Evolutionary conservation across 2,329 filamentous ascomycete genomes (phyloP).

Genomic region (Fusarium odoratissimum): DNA sequence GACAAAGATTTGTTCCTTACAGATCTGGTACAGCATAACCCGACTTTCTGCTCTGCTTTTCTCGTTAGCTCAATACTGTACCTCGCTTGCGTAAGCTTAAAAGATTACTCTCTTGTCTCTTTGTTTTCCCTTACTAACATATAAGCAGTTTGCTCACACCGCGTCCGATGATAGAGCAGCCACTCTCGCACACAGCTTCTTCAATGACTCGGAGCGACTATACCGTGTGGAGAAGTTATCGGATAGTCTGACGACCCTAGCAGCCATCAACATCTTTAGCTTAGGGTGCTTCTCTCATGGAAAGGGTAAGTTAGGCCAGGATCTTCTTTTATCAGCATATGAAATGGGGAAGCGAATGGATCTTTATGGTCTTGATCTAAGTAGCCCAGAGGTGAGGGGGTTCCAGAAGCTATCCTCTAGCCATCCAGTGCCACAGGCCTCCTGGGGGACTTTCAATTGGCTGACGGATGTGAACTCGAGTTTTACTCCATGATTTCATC

Average conservation of each 20-base stretch:
- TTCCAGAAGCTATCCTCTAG: fast-evolving
- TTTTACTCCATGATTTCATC: neutral
- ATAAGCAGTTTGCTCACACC: fast-evolving
- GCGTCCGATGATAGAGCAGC: neutral
- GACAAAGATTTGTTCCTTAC: neutral
- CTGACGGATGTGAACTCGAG: neutral
- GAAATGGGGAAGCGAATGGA: neutral
- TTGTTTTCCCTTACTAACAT: neutral
- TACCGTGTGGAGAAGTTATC: neutral
- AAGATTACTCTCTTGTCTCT: fast-evolving
- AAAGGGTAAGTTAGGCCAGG: neutral
- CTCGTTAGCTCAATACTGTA: neutral
- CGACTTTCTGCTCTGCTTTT: neutral
- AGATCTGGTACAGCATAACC: neutral
- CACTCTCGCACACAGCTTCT: neutral
- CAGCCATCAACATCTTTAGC: neutral
- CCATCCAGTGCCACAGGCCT: fast-evolving
- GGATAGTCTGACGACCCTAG: neutral
- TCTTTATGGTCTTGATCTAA: neutral
- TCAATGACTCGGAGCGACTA: neutral
- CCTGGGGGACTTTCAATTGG: neutral
- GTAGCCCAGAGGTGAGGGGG: neutral
- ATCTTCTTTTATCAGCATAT: neutral
- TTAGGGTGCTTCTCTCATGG: neutral
- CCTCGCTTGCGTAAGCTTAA: neutral